Evolutionary conservation across 441 rosid species (phyloP), one percentile per base, ranked within the genome.

Genomic region (Erodium moschatum): DNA sequence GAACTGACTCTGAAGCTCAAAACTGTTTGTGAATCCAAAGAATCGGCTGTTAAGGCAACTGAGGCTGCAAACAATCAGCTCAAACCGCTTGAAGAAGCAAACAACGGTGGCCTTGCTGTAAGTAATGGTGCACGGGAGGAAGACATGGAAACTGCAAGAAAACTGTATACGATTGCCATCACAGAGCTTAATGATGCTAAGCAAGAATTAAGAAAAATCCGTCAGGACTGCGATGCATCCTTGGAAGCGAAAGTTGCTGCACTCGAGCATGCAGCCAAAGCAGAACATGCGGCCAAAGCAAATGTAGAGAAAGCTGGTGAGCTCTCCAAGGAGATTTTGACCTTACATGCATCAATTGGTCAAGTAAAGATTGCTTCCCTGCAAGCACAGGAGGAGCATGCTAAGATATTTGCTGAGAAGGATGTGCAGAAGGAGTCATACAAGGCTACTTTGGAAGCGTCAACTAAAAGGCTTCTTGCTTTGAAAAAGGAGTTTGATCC

Each of bases 361-460:
- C 89, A 93, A 81, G 90, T 85, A 12, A 93, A 87, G 81, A 85
- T 87, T 78, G 93, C 86, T 12, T 80, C 86, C 69, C 72, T 90
- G 61, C 81, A 89, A 81, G 76, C 88, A 0, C 86, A 80, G 20
- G 89, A 89, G 79, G 92, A 88, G 77, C 93, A 88, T 21, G 79
- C 85, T 33, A 85, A 85, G 80, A 84, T 89, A 61, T 89, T 86
- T 75, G 61, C 89, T 3, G 91, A 81, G 56, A 93, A 93, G 79
- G 90, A 88, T 80, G 75, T 80, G 35, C 85, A 70, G 74, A 84
- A 85, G 69, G 85, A 85, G 69, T 87, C 86, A 0, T 85, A 84
- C 77, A 91, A 81, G 81, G 85, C 84, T 72, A 79, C 77, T 69
- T 75, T 86, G 81, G 92, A 88, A 80, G 87, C 81, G 67, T 85